Evolutionary conservation across 768 basidiomycete genomes (phyloP).

Genomic region (Leccinum pellstonianum): DNA sequence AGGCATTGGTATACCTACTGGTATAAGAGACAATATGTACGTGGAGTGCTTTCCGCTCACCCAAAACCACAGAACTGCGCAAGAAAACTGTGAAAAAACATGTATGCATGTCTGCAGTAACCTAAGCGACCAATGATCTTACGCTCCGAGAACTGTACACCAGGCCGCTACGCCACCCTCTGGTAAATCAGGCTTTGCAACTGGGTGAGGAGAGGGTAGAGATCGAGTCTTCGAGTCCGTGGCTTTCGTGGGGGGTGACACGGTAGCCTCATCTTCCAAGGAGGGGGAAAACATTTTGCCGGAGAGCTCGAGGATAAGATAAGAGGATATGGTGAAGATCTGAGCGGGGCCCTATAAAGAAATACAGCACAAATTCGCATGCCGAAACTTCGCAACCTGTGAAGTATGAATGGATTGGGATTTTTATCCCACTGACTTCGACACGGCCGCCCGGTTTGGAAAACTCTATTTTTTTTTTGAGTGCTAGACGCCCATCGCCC

Average conservation of each 20-base stretch:
- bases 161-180: constrained; percentile 23
- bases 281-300: neutral
- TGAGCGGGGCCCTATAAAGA: neutral
- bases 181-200: constrained; percentile 3
- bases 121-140: neutral
- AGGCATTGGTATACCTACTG: constrained; percentile 19
- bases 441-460: neutral
- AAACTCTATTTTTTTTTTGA: neutral
- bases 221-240: neutral
- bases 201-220: neutral
- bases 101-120: neutral
- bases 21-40: neutral
- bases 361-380: neutral
- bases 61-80: constrained; percentile 28
- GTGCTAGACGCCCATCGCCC: neutral
- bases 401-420: neutral
- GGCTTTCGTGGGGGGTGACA: neutral
- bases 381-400: neutral
- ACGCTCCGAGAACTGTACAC: constrained; percentile 30
- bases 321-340: neutral
- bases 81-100: constrained; percentile 21
- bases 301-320: neutral
- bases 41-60: constrained; percentile 1
- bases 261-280: neutral
- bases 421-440: neutral